These are phyloP conservation scores for Aspergillus funiculosus DNA, from an alignment of 495 filamentous ascomycete species.

Conservation along the genomic window DNA sequence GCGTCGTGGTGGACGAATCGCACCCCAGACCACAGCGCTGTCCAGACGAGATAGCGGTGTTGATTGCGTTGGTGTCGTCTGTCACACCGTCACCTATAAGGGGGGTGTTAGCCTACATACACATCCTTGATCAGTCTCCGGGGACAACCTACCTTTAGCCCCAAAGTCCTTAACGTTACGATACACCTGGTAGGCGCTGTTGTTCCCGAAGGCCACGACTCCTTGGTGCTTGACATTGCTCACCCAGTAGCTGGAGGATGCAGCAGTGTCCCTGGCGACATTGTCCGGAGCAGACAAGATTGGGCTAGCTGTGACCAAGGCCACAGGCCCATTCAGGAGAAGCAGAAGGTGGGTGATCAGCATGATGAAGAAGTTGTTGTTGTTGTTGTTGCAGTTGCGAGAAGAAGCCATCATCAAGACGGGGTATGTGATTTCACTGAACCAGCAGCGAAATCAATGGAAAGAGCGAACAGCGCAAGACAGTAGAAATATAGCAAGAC, in stretches of 20 bases:
- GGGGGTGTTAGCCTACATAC: constrained; percentile 20
- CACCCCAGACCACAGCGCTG: constrained; percentile 72
- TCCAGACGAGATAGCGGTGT: constrained; percentile 70
- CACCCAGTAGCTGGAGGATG: constrained; percentile 62
- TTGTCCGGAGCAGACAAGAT: constrained; percentile 21
- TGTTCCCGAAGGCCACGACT: constrained; percentile 54
- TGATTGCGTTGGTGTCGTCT: constrained; percentile 88
- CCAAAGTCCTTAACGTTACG: constrained; percentile 86
- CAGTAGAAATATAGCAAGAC: constrained; percentile 12
- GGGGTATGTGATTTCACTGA: constrained; percentile 25
- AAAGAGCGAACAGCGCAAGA: neutral
- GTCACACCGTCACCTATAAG: constrained; percentile 64
- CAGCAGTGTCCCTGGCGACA: constrained; percentile 8
- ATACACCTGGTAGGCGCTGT: constrained; percentile 63
- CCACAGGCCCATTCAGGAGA: constrained; percentile 32
- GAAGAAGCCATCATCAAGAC: constrained; percentile 28
- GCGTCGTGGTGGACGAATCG: constrained; percentile 72
- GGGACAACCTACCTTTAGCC: constrained; percentile 49
- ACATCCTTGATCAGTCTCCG: constrained; percentile 12
- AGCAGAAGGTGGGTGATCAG: constrained; percentile 36
- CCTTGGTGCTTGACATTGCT: constrained; percentile 66
- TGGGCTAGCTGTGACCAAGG: constrained; percentile 41
- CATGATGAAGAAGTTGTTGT: constrained; percentile 25
- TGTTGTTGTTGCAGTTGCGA: too few relatives aligned
- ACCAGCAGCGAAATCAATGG: constrained; percentile 31